phyloP scores from a whole-genome alignment of 768 basidiomycete genomes.

The Collybiopsis confluens region DNA sequence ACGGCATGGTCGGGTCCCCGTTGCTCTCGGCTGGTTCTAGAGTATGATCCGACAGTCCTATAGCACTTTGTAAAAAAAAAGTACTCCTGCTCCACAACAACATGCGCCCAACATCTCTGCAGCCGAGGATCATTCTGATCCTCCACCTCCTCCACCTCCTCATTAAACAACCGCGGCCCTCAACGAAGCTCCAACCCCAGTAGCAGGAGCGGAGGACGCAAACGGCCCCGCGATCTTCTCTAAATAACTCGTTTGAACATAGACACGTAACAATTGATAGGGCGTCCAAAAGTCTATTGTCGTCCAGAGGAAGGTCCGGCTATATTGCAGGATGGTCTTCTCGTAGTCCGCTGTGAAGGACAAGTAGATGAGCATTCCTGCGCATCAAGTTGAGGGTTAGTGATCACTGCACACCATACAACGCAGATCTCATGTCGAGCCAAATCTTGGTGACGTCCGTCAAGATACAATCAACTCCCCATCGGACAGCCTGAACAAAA shows the following conservation, averaged over 20 bases:
- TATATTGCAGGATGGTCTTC: constrained; percentile 54
- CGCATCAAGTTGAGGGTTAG: neutral
- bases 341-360: constrained; percentile 58
- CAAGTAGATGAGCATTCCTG: neutral
- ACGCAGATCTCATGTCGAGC: constrained; percentile 55
- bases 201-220: constrained; percentile 23
- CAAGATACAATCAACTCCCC: constrained; percentile 75
- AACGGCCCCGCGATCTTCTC: constrained; percentile 55
- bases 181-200: neutral
- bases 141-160: too few species aligned
- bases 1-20: too few species aligned
- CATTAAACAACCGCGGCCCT: too few species aligned
- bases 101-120: too few species aligned
- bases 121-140: too few species aligned
- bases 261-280: constrained; percentile 26
- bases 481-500: constrained; percentile 58
- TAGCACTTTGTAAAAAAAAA: too few species aligned
- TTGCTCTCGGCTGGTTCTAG: too few species aligned
- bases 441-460: constrained; percentile 71
- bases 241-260: constrained; percentile 26
- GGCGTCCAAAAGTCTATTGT: constrained; percentile 57
- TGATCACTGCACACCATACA: constrained; percentile 42
- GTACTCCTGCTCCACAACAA: too few species aligned
- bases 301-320: constrained; percentile 75
- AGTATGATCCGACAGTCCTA: too few species aligned